These are phyloP conservation scores for Pseudopyricularia javanii DNA, from an alignment of 2,329 filamentous ascomycete species.

Conservation along the genomic window DNA sequence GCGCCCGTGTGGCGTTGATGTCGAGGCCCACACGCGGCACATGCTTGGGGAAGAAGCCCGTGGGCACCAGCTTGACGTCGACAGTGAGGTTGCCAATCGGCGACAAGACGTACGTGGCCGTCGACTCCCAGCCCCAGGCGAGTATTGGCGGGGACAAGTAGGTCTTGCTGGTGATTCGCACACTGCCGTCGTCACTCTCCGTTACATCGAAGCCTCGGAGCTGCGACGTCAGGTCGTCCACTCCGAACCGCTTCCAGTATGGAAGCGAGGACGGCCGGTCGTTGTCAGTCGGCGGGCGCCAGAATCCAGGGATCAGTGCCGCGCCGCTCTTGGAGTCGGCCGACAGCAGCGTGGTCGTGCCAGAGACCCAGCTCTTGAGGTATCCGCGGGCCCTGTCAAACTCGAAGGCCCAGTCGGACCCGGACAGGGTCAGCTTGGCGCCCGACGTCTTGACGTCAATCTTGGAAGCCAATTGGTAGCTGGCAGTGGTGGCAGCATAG, in stretches of 20 bases:
- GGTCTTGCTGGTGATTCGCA: conserved; percentile 28
- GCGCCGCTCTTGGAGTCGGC: conserved; percentile 19
- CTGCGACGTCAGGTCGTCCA: conserved; percentile 32
- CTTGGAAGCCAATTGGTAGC: conserved; percentile 5
- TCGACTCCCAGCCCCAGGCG: conserved; percentile 41
- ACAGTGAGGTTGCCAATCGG: conserved; percentile 31
- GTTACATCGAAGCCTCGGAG: conserved; percentile 25
- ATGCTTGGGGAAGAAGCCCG: conserved; percentile 36
- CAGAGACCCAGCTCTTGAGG: conserved; percentile 26
- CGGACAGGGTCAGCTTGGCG: conserved; percentile 15
- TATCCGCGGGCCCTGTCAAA: conserved; percentile 33
- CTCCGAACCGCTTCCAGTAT: conserved; percentile 44
- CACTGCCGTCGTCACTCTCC: conserved; percentile 11
- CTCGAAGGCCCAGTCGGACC: conserved; percentile 21
- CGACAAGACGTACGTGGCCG: conserved; percentile 21
- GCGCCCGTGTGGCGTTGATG: conserved; percentile 31
- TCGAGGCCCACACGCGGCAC: conserved; percentile 52
- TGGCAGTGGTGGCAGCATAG: conserved; percentile 7
- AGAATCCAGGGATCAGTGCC: conserved; percentile 37
- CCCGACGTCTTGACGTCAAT: conserved; percentile 10
- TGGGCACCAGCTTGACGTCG: conserved; percentile 27
- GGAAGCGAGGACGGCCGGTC: conserved; percentile 39
- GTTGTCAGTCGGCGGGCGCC: conserved; percentile 55
- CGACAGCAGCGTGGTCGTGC: conserved; percentile 20
- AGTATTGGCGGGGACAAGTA: conserved; percentile 47